Percentiles rank a stretch among this genome's conserved stretches.
These are phyloP conservation scores for Rhodocollybia butyracea DNA, from an alignment of 768 basidiomycete genomes.

Conservation along the genomic window DNA sequence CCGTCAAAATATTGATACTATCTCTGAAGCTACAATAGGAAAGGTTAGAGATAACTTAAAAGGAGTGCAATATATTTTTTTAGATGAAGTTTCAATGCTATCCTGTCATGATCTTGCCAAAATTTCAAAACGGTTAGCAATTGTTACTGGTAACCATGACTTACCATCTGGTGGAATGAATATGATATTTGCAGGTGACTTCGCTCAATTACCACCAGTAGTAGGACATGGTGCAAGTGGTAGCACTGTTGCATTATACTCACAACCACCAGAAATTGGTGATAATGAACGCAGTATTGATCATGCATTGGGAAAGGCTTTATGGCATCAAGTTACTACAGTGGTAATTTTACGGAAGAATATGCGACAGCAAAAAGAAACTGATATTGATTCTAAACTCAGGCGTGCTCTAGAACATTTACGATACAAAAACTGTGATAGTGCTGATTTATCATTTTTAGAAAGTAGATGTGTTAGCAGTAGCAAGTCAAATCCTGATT, in stretches of 20 bases:
- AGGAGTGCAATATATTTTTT: conserved; percentile 22
- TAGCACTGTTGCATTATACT: conserved; percentile 11
- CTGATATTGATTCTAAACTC: conserved; percentile 15
- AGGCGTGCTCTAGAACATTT: conserved; percentile 20
- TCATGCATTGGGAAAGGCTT: conserved; percentile 11
- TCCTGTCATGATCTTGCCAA: conserved; percentile 14
- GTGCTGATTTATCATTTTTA: conserved; percentile 20
- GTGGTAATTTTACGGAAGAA: conserved; percentile 15
- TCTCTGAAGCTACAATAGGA: background rate
- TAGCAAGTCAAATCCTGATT: background rate
- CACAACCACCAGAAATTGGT: conserved; percentile 16
- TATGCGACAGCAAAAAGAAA: conserved; percentile 17
- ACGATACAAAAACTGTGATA: conserved; percentile 21
- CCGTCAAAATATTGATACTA: background rate
- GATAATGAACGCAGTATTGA: conserved; percentile 12
- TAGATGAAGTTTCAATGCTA: conserved; percentile 30
- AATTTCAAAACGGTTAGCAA: conserved; percentile 11
- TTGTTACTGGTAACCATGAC: background rate
- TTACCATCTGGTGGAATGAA: conserved; percentile 21
- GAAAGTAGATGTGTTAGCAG: conserved; percentile 9
- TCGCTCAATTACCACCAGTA: conserved; percentile 26
- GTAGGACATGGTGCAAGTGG: conserved; percentile 5
- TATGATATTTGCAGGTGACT: conserved; percentile 29
- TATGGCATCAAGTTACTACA: conserved; percentile 22
- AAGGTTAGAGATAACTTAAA: background rate